phyloP scores from a whole-genome alignment of 164 flowering plant species.

The Liriodendron chinense region DNA sequence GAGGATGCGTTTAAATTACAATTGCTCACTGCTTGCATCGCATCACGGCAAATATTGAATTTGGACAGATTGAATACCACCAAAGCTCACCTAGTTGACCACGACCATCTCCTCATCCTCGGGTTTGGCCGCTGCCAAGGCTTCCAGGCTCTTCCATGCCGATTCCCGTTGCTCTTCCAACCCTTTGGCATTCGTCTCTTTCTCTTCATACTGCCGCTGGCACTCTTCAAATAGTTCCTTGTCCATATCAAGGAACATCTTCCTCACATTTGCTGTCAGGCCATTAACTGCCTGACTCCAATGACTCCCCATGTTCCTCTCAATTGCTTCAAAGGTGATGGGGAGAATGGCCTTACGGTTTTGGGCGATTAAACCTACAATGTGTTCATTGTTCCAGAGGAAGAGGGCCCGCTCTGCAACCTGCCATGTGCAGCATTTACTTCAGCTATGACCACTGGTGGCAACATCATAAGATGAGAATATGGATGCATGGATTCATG shows the following conservation, averaged over 20 bases:
- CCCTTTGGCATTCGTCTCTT: conserved; percentile 41
- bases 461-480: neutral
- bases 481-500: neutral
- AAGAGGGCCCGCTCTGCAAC: conserved; percentile 84
- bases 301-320: conserved; percentile 59
- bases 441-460: neutral
- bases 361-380: conserved; percentile 75
- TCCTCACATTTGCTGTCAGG: conserved; percentile 60
- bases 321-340: conserved; percentile 63
- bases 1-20: conserved; percentile 1
- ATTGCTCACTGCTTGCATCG: neutral
- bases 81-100: conserved; percentile 17
- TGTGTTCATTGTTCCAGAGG: conserved; percentile 83
- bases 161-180: conserved; percentile 53
- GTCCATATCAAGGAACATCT: conserved; percentile 81
- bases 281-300: conserved; percentile 87
- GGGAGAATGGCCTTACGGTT: conserved; percentile 58
- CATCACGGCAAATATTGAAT: neutral
- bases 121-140: conserved; percentile 40
- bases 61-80: neutral
- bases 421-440: conserved; percentile 33
- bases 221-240: conserved; percentile 64
- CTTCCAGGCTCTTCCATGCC: conserved; percentile 70
- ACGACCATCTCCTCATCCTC: conserved; percentile 46
- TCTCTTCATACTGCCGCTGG: conserved; percentile 51